Base-by-base conservation (phyloP, 306 rosid genomes). In the Hylodesmum podocarpum region DNA sequence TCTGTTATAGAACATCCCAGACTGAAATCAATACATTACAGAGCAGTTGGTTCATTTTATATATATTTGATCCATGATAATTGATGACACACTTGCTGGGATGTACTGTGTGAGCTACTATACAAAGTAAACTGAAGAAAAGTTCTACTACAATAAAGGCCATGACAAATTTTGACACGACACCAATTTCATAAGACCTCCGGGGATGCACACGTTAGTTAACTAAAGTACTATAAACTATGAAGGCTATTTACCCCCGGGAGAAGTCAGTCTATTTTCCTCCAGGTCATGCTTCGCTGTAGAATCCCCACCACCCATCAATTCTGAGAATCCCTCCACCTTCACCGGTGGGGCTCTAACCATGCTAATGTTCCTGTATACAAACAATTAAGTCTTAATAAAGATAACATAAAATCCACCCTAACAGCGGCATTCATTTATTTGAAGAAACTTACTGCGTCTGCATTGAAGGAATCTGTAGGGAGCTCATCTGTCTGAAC, bases 331-430 rank as follows among this genome's bases (percentile, higher is more conserved):
- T 53, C 93, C 98, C 79, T 90, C 98, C 18, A 94, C 98, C 86
- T 94, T 94, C 84, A 94, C 95, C 2, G 98, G 98, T 6, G 88
- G 97, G 33, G 98, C 91, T 83, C 98, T 84, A 74, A 84, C 87
- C 70, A 90, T 75, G 63, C 88, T 43, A 63, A 58, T 57, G 84
- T 82, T 94, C 94, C 98, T 94, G 83, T 86, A 71, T 3, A 19
- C 82, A 78, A 27, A 84, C 25, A 55, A 70, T 53, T 28, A 61
- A 75, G 27, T 41, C 46, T 75, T 66, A 41, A 13, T 43, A 77
- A 72, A 14, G 29, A 22, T 79, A 24, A 24, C 47, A 57, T 51
- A 50, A 34, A 76, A 25, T 25, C 21, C 59, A 54, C 5, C 28
- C 22, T 21, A 16, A 73, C 64, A 47, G 67, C 40, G 68, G 61